These are phyloP conservation scores for Cicer arietinum DNA, from an alignment of 306 rosid species.

Conservation along the genomic window DNA sequence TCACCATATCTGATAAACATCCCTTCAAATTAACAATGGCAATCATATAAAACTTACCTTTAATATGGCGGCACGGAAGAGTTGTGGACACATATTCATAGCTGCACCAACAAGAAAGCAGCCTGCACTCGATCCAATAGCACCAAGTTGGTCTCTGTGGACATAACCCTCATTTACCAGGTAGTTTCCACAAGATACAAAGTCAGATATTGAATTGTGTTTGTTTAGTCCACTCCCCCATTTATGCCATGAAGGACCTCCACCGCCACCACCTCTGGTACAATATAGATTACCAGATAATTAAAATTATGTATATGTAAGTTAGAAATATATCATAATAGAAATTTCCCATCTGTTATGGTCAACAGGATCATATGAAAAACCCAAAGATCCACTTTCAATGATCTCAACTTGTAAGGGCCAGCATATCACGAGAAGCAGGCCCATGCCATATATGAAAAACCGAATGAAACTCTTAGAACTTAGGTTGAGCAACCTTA, in stretches of 20 bases:
- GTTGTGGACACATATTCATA: conserved; percentile 74
- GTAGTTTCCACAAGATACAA: conserved; percentile 77
- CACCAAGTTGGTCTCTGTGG: conserved; percentile 66
- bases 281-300: conserved; percentile 37
- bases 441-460: not conserved
- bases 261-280: conserved; percentile 83
- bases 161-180: conserved; percentile 70
- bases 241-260: conserved; percentile 78
- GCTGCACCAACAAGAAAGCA: conserved; percentile 81
- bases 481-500: too few relatives aligned
- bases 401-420: conserved; percentile 8
- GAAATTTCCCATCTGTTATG: conserved; percentile 28
- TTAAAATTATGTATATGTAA: conserved; percentile 15
- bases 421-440: conserved; percentile 19
- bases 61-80: conserved; percentile 78
- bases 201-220: conserved; percentile 76
- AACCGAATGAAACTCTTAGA: too few relatives aligned
- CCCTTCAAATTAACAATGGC: conserved; percentile 26
- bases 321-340: conserved; percentile 29
- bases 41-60: conserved; percentile 57
- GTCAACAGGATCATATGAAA: conserved; percentile 6
- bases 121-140: conserved; percentile 90
- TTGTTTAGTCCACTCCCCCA: conserved; percentile 72
- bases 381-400: conserved; percentile 22
- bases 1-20: conserved; percentile 10